Evolutionary conservation across 1,284 basidiomycete genomes (phyloP).

Genomic region (Tremellales sp.): DNA sequence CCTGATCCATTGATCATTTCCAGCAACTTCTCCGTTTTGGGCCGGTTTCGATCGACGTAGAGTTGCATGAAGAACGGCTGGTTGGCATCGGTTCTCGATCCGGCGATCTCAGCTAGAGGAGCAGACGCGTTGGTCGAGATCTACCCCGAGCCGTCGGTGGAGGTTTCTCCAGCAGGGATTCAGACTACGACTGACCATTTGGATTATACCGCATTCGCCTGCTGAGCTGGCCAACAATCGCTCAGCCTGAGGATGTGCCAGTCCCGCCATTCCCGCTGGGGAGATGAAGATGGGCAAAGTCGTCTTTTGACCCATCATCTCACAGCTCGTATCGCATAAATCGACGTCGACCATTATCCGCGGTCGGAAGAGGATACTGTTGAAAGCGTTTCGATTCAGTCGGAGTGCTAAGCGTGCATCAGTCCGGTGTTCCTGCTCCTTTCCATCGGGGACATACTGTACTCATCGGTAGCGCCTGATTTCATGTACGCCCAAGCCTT

Average conservation of each 20-base stretch:
- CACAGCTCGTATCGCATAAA: conserved; percentile 37
- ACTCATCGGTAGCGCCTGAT: conserved; percentile 46
- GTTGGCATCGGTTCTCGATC: conserved; percentile 16
- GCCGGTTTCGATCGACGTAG: conserved; percentile 46
- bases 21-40: conserved; percentile 42
- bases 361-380: conserved; percentile 47
- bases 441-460: conserved; percentile 27
- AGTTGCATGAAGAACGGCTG: conserved; percentile 50
- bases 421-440: no score
- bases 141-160: conserved; percentile 15
- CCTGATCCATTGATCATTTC: conserved; percentile 34
- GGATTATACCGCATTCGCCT: conserved; percentile 41
- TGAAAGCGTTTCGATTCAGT: conserved; percentile 40
- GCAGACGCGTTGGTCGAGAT: conserved; percentile 48
- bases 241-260: conserved; percentile 46
- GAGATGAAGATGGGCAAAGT: conserved; percentile 47
- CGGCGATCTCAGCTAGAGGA: conserved; percentile 41
- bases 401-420: conserved; percentile 32
- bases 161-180: no score
- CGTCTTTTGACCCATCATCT: conserved; percentile 40
- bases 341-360: conserved; percentile 43
- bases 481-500: conserved; percentile 49
- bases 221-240: conserved; percentile 41
- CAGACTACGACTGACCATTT: conserved; percentile 45
- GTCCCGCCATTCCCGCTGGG: conserved; percentile 48